phyloP scores from a whole-genome alignment of 768 basidiomycete species.

The Plicaturopsis crispa region DNA sequence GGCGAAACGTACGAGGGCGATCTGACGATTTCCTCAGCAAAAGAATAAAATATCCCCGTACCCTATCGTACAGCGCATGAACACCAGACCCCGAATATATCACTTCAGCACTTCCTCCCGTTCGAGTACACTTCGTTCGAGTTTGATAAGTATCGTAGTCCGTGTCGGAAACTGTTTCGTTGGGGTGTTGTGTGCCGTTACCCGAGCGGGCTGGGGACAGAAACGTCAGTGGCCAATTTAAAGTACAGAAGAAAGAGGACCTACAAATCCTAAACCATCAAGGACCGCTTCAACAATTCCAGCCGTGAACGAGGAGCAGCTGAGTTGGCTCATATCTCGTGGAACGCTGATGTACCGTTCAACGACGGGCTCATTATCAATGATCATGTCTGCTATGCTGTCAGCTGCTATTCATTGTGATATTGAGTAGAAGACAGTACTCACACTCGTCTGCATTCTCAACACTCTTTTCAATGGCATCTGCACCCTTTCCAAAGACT shows the following conservation, averaged over 20 bases:
- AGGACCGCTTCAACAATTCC: constrained; percentile 96
- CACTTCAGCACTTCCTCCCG: constrained; percentile 84
- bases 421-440: constrained; percentile 16
- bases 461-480: constrained; percentile 92
- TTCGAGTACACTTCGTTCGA: constrained; percentile 88
- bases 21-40: too few species aligned
- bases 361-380: constrained; percentile 91
- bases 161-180: constrained; percentile 72
- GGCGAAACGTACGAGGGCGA: too few species aligned
- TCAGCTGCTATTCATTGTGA: constrained; percentile 5
- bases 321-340: constrained; percentile 87
- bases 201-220: constrained; percentile 75
- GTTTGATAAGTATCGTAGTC: constrained; percentile 95
- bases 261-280: constrained; percentile 88
- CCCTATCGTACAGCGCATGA: not conserved
- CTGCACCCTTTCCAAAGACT: constrained; percentile 89
- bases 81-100: constrained; percentile 1
- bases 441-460: constrained; percentile 94
- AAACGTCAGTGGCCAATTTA: constrained; percentile 3
- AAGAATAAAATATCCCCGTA: too few species aligned
- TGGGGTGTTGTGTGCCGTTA: constrained; percentile 92
- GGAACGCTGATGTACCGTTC: constrained; percentile 93
- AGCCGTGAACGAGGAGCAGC: constrained; percentile 95
- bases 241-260: constrained; percentile 22
- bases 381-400: constrained; percentile 78